phyloP scores from a whole-genome alignment of 1,139 yeast species.

The Pneumocystis sp. region DNA sequence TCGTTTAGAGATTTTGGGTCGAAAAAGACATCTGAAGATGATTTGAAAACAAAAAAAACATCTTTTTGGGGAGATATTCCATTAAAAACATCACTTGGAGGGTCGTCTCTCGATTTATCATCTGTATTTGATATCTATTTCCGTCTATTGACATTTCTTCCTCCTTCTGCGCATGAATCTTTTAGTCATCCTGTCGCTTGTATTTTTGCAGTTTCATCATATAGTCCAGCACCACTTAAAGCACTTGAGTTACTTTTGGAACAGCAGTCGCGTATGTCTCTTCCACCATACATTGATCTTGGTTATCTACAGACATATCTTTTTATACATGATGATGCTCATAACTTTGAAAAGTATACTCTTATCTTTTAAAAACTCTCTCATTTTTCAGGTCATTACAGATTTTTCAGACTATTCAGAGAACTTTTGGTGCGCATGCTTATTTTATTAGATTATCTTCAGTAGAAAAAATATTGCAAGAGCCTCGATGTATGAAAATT shows the following conservation, averaged over 20 bases:
- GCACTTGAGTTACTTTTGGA: slow-evolving; percentile 27
- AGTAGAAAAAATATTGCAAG: not conserved
- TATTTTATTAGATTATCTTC: slow-evolving; percentile 4
- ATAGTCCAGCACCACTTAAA: slow-evolving; percentile 35
- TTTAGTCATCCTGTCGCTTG: slow-evolving; percentile 82
- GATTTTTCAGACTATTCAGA: slow-evolving; percentile 24
- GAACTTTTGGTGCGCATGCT: slow-evolving; percentile 22
- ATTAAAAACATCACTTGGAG: not conserved
- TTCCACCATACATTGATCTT: slow-evolving; percentile 24
- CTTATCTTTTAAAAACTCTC: not conserved
- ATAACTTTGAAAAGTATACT: slow-evolving; percentile 19
- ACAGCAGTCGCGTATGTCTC: slow-evolving; percentile 20
- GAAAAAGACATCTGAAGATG: not conserved
- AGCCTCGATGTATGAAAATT: not conserved
- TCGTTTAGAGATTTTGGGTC: not conserved
- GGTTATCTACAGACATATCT: slow-evolving; percentile 28
- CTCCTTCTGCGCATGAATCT: slow-evolving; percentile 68
- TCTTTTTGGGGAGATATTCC: not conserved
- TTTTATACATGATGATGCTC: slow-evolving; percentile 25
- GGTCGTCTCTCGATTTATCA: not conserved
- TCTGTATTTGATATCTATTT: slow-evolving; percentile 29
- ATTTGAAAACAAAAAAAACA: not conserved
- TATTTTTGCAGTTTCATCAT: slow-evolving; percentile 45
- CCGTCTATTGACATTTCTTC: slow-evolving; percentile 45
- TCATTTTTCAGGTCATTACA: slow-evolving; percentile 15